These are phyloP conservation scores for Blastomyces emzantsi DNA, from an alignment of 2,329 filamentous ascomycete genomes.

Conservation along the genomic window DNA sequence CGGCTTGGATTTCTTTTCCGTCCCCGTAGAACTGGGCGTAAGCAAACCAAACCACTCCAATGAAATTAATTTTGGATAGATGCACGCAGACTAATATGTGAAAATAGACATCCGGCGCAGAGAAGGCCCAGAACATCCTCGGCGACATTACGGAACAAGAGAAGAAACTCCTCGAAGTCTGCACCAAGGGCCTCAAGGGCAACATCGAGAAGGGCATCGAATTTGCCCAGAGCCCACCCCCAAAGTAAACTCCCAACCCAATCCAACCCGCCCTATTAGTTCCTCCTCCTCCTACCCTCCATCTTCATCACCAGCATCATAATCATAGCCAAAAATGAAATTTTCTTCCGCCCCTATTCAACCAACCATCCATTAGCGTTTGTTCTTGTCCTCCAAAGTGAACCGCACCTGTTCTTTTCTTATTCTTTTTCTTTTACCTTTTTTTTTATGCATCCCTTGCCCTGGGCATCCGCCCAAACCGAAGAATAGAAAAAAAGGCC, in stretches of 20 bases:
- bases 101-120: slow-evolving; percentile 64
- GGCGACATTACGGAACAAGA: slow-evolving; percentile 71
- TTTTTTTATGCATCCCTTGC: background rate
- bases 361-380: background rate
- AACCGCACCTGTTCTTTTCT: too few species aligned
- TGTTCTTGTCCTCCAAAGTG: background rate
- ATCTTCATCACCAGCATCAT: slow-evolving; percentile 1
- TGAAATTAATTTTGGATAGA: background rate
- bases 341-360: background rate
- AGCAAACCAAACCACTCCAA: slow-evolving; percentile 31
- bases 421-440: background rate
- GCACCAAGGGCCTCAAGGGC: slow-evolving; percentile 69
- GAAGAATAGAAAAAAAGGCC: background rate
- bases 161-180: slow-evolving; percentile 72
- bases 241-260: slow-evolving; percentile 60
- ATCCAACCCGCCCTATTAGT: background rate
- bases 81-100: slow-evolving; percentile 4
- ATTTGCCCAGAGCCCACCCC: slow-evolving; percentile 78
- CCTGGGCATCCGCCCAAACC: background rate
- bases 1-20: slow-evolving; percentile 89
- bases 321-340: background rate
- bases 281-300: slow-evolving; percentile 4
- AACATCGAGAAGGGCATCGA: slow-evolving; percentile 92
- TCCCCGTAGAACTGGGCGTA: slow-evolving; percentile 91
- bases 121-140: slow-evolving; percentile 77